Conservation (phyloP, 2,329 filamentous ascomycete genomes). For the Diaporthe sp. region DNA sequence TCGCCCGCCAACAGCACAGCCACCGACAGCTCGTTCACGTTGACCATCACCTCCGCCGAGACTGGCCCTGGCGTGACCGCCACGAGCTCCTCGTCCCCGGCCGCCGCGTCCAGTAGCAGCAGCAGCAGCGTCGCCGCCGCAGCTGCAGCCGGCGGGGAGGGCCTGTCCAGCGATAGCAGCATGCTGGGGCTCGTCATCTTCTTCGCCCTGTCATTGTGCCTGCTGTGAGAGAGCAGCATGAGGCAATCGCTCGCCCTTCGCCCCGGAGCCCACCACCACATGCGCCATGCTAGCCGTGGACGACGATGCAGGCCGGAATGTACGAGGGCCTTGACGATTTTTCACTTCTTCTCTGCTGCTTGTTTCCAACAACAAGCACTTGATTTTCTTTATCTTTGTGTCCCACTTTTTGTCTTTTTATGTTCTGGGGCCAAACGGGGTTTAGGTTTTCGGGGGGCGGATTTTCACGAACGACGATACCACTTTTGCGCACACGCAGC, state of each 20-base stretch:
- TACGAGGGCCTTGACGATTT: not conserved
- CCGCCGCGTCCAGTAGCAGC: not conserved
- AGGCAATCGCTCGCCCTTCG: not conserved
- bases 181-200: slow-evolving; percentile 42
- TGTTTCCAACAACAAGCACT: not conserved
- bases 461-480: slow-evolving; percentile 33
- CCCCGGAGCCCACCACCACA: not conserved
- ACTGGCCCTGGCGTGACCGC: not conserved
- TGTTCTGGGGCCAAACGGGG: not conserved
- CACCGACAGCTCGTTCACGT: not conserved
- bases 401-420: not conserved
- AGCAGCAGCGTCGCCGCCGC: not conserved
- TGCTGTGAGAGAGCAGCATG: slow-evolving; percentile 16
- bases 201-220: slow-evolving; percentile 41
- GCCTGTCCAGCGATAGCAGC: slow-evolving; percentile 40
- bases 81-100: not conserved
- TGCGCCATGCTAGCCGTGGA: not conserved
- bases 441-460: slow-evolving; percentile 11
- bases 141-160: slow-evolving; percentile 28
- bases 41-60: not conserved
- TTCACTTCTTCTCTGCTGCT: not conserved
- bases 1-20: not conserved
- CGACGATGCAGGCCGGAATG: not conserved
- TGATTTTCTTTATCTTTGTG: not conserved
- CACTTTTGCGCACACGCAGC: slow-evolving; percentile 12